A percentile compares a stretch with the other conserved stretches of the same genome.
phyloP scores from a whole-genome alignment of 306 rosid genomes.

The Malus sylvestris region DNA sequence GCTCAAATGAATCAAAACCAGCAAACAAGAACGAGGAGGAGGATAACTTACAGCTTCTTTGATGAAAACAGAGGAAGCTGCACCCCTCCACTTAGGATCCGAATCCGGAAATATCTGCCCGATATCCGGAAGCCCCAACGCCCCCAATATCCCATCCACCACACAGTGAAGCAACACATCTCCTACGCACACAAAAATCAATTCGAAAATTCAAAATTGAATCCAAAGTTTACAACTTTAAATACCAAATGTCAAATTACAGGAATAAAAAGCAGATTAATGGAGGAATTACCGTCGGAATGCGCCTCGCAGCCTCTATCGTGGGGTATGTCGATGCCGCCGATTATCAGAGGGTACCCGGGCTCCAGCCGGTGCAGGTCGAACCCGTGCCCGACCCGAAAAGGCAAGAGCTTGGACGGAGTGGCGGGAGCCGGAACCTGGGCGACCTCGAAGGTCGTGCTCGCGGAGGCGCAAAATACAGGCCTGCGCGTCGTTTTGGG shows the following conservation, averaged over 20 bases:
- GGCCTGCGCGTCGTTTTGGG: slow-evolving; percentile 1
- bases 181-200: slow-evolving; percentile 33
- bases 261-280: neutral
- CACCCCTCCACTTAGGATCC: slow-evolving; percentile 95
- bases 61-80: slow-evolving; percentile 70
- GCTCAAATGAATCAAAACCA: neutral
- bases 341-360: slow-evolving; percentile 88
- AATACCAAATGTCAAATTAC: neutral
- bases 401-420: slow-evolving; percentile 62
- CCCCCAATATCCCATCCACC: slow-evolving; percentile 92
- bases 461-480: slow-evolving; percentile 28
- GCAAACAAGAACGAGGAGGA: neutral
- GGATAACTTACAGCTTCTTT: slow-evolving; percentile 71
- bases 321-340: slow-evolving; percentile 85
- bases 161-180: slow-evolving; percentile 95
- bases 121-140: slow-evolving; percentile 89
- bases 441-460: slow-evolving; percentile 32
- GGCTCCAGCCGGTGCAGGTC: slow-evolving; percentile 93
- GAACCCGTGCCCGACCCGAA: slow-evolving; percentile 89
- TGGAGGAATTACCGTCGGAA: slow-evolving; percentile 62
- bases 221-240: neutral
- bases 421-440: slow-evolving; percentile 23
- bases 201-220: neutral
- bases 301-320: slow-evolving; percentile 97
- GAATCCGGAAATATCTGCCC: slow-evolving; percentile 87